A percentile compares a stretch with the other conserved stretches of the same genome.
These are phyloP conservation scores for Ophioceras dolichostomum DNA, from an alignment of 2,329 filamentous ascomycete genomes.

Conservation along the genomic window DNA sequence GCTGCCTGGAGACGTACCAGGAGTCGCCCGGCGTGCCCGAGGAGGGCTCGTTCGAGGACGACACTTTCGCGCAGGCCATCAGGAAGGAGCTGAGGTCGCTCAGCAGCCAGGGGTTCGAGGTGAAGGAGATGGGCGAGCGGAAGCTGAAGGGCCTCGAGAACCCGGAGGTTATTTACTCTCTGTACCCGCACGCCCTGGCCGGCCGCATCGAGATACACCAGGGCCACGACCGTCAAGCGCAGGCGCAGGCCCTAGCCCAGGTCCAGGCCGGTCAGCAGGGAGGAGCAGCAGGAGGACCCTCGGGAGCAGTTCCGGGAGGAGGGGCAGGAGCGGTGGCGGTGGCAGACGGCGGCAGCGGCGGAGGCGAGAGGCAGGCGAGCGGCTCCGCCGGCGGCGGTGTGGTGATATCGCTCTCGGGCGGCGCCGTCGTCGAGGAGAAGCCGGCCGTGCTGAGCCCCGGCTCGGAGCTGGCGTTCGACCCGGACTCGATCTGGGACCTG, in stretches of 20 bases:
- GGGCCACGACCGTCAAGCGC: conserved; percentile 28
- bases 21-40: conserved; percentile 52
- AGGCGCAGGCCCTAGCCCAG: conserved; percentile 5
- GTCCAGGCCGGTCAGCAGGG: neutral
- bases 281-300: too few relatives aligned
- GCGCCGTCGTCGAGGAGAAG: conserved; percentile 22
- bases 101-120: conserved; percentile 85
- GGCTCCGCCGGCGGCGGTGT: conserved; percentile 18
- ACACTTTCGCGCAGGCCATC: conserved; percentile 62
- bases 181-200: conserved; percentile 82
- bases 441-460: conserved; percentile 51
- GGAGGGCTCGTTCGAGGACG: conserved; percentile 67
- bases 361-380: conserved; percentile 17
- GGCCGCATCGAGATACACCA: conserved; percentile 64
- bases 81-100: conserved; percentile 78
- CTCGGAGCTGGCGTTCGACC: conserved; percentile 62
- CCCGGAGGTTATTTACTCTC: conserved; percentile 86
- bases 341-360: neutral
- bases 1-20: conserved; percentile 78
- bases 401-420: neutral
- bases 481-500: conserved; percentile 75
- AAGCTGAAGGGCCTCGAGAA: conserved; percentile 97
- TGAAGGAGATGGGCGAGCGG: conserved; percentile 84
- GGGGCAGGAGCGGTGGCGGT: neutral
- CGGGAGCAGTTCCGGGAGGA: neutral